Evolutionary conservation across 2,329 filamentous ascomycete species (phyloP), one percentile per base, ranked within the genome.

Genomic region (Corinectria fuckeliana): DNA sequence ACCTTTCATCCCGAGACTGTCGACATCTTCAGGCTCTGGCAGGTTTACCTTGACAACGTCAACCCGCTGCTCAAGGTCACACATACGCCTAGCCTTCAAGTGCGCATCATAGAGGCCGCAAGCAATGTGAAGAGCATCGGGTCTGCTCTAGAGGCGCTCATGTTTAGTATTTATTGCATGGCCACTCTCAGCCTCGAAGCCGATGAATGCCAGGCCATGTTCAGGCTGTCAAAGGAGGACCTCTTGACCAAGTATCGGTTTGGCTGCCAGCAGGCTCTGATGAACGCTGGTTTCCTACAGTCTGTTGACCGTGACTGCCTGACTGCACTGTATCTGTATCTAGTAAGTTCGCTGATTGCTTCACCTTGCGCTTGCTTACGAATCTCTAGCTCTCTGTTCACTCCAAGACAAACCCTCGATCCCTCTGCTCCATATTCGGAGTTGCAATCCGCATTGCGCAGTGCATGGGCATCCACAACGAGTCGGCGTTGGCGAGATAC

Each of bases 21-120:
- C 1, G 75, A 80, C 0, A 80, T 83, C 6, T 81, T 84, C 57
- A 69, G 74, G 21, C 72, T 85, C 1, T 88, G 86, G 85, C 84
- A 88, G 66, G 72, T 81, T 0, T 88, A 84, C 61, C 71, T 88
- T 0, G 80, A 86, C 25, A 85, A 86, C 38, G 80, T 88, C 50
- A 78, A 88, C 61, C 85, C 85, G 0, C 63, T 88, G 2, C 71
- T 87, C n/a, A 87, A 86, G 51, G 76, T 88, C 32, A 82, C 83
- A 0, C 86, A 88, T 63, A 78, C 80, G 0, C 85, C 85, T 0
- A 85, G 72, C 1, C 66, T 88, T 0, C 85, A 88, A 60, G 64
- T 68, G 1, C 78, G 77, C 3, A 79, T 88, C 5, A 77, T 87
- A 11, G 78, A 85, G 16, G 83, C 82, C 1, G 75, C 74, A 0